Conservation (phyloP, 2,329 filamentous ascomycete species). For the Hypoxylon sp. region DNA sequence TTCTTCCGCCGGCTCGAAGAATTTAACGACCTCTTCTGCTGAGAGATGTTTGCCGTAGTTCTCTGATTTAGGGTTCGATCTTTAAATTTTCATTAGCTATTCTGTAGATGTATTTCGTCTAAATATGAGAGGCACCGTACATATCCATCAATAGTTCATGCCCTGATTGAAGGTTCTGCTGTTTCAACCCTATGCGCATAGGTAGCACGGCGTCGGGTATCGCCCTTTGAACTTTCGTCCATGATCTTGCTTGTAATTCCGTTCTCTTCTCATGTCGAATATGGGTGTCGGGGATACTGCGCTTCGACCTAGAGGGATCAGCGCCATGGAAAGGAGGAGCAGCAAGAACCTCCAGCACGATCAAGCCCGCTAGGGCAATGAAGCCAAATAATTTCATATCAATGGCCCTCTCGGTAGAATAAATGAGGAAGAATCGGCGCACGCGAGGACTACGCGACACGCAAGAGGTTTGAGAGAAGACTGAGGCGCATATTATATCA, state of each 20-base stretch:
- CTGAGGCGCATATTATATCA: constrained; percentile 33
- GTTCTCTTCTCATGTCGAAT: constrained; percentile 48
- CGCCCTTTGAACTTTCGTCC: constrained; percentile 47
- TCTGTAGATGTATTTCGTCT: neutral
- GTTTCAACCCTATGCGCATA: constrained; percentile 51
- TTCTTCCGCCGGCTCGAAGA: constrained; percentile 57
- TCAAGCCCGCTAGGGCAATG: constrained; percentile 39
- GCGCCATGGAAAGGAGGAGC: constrained; percentile 40
- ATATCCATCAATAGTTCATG: constrained; percentile 52
- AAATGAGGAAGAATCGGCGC: constrained; percentile 15
- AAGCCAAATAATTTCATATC: constrained; percentile 46
- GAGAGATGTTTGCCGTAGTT: constrained; percentile 61
- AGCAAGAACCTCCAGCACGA: constrained; percentile 33
- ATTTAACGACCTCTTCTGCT: constrained; percentile 56
- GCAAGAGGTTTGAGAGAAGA: constrained; percentile 16
- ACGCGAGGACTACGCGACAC: constrained; percentile 17
- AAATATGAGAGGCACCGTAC: constrained; percentile 33
- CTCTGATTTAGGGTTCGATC: constrained; percentile 55
- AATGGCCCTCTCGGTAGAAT: constrained; percentile 7
- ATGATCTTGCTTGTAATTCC: constrained; percentile 41
- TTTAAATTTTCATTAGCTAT: constrained; percentile 40
- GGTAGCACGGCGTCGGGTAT: constrained; percentile 45
- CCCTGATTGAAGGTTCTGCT: constrained; percentile 48
- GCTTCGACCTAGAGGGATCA: constrained; percentile 29
- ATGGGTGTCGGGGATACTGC: constrained; percentile 47